phyloP scores from a whole-genome alignment of 495 filamentous ascomycete genomes.

The Talaromyces thailandensis region DNA sequence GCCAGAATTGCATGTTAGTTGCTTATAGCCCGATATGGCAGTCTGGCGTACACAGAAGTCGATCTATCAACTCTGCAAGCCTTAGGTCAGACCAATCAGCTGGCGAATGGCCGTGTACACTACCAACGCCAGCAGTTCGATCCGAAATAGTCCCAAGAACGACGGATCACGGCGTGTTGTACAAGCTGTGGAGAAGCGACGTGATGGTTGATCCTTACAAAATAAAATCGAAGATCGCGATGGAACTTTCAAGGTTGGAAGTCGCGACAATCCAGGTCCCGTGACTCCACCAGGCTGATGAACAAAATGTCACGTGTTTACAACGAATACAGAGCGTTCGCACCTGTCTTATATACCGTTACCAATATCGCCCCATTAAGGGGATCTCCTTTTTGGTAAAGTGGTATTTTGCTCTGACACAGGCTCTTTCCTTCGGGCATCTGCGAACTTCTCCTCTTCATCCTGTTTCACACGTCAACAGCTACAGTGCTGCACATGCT shows the following conservation, averaged over 20 bases:
- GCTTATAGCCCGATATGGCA: not conserved
- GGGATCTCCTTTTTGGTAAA: too few relatives aligned
- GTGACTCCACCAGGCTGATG: not conserved
- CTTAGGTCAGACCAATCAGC: not conserved
- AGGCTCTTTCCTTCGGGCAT: not conserved
- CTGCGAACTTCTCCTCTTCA: not conserved
- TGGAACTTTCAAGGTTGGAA: not conserved
- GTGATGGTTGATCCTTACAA: not conserved
- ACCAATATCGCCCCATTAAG: too few relatives aligned
- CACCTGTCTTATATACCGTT: too few relatives aligned
- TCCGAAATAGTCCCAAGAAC: not conserved
- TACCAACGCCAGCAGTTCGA: not conserved
- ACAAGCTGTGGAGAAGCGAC: not conserved
- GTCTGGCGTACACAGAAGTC: not conserved
- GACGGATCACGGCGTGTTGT: not conserved
- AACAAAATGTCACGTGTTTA: too few relatives aligned
- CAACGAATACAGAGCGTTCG: too few relatives aligned
- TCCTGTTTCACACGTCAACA: not conserved
- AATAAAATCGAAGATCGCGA: not conserved
- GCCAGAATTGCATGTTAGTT: not conserved
- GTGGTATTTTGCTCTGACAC: too few relatives aligned
- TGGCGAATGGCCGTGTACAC: not conserved
- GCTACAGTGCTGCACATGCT: not conserved
- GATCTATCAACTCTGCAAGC: constrained; percentile 1
- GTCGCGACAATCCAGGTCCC: not conserved